Conservation (phyloP, 208 protist genomes). For the Acanthamoeba castellanii region DNA sequence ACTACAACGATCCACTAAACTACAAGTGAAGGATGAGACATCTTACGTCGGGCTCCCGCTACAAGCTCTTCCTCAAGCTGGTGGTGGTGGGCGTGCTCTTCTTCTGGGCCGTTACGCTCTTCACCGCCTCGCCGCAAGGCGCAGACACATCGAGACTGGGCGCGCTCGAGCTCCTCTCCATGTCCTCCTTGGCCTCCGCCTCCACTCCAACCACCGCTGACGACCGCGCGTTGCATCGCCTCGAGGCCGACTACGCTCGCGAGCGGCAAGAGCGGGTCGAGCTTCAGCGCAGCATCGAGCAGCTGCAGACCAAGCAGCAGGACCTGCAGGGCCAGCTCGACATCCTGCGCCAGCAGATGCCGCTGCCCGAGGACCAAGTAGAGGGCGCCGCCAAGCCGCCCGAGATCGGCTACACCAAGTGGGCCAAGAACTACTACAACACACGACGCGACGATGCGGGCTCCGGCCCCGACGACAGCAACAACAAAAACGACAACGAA, state of each 20-base stretch:
- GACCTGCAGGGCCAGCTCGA: conserved; percentile 54
- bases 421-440: conserved; percentile 61
- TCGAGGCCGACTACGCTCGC: not conserved
- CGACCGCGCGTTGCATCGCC: not conserved
- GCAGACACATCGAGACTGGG: no score
- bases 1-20: no score
- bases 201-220: no score
- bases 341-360: conserved; percentile 34
- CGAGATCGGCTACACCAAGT: conserved; percentile 23
- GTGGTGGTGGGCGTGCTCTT: no score
- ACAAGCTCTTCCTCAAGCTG: no score
- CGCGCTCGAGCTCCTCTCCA: no score
- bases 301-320: conserved; percentile 10
- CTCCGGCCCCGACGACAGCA: not conserved
- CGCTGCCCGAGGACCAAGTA: not conserved
- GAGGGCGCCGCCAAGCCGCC: not conserved
- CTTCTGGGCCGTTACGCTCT: no score
- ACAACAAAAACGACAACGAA: not conserved
- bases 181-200: no score
- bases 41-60: no score
- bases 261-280: not conserved
- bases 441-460: not conserved
- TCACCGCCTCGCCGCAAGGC: no score
- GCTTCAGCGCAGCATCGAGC: not conserved
- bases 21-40: no score